Base-by-base conservation (phyloP, 2,329 filamentous ascomycete genomes). In the Bertia moriformis region DNA sequence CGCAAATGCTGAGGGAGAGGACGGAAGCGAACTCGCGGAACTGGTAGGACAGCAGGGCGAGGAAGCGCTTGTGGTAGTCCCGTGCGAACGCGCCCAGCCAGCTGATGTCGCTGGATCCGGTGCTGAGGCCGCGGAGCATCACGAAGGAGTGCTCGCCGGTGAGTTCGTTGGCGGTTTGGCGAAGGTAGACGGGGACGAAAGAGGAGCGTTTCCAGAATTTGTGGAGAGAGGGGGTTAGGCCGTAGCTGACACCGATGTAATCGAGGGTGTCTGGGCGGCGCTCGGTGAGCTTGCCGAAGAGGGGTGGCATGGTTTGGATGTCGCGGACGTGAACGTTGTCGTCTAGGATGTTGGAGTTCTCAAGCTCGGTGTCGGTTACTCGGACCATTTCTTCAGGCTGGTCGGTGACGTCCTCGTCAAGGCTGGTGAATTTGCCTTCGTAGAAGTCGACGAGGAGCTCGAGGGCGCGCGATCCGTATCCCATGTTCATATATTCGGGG, bases 111-210 rank as follows among this genome's bases (percentile, higher is more conserved):
- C 77, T 78, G 40, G 66, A 67, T 10, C 12, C 15, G 39, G 60
- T 66, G 42, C 74, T 69, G 4, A 98, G 68, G 2, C 87, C 83
- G 41, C 86, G 77, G 38, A 98, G 71, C 93, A 98, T 98, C 19
- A 98, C 89, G 54, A 87, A 95, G 0, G 91, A 94, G 56, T 98
- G 91, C 60, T 98, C 91, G 40, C 91, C 91, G 0, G 93, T 98
- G 36, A 98, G 69, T 41, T 96, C 91, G 54, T 96, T 98, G 39
- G 91, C 71, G 2, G 93, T 98, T 63, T 98, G 91, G 22, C 91
- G 75, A 13, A 98, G 71, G 52, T 98, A 98, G 1, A 98, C 85
- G 0, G 91, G 91, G 2, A 78, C 75, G 56, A 95, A 98, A 1
- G 69, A 68, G 14, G 82, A 75, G 24, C 83, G 81, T 61, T 95